These are phyloP conservation scores for Debaryomyces hansenii DNA, from an alignment of 805 yeast genomes.

Conservation along the genomic window DNA sequence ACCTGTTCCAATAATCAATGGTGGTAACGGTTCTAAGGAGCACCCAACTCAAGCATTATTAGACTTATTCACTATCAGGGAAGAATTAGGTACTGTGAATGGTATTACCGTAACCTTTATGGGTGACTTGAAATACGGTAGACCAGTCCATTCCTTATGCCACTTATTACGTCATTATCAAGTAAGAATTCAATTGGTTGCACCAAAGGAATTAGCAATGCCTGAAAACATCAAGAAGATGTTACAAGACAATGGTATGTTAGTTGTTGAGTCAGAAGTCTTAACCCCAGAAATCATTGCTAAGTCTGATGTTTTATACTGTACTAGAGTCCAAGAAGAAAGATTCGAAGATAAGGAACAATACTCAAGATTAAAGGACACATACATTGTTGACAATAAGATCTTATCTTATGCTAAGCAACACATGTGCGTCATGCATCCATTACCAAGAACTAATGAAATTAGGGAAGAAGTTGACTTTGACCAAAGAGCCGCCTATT, in stretches of 20 bases:
- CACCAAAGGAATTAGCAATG: conserved; percentile 84
- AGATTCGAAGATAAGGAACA: conserved; percentile 76
- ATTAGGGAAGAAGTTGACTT: conserved; percentile 98
- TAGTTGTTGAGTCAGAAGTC: conserved; percentile 69
- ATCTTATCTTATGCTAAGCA: conserved; percentile 90
- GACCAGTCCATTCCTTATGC: conserved; percentile 97
- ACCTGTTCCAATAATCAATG: conserved; percentile 95
- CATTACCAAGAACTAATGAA: conserved; percentile 95
- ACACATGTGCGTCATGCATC: conserved; percentile 99
- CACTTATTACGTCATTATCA: conserved; percentile 88
- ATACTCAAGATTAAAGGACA: conserved; percentile 86
- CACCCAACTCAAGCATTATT: conserved; percentile 99
- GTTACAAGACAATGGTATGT: conserved; percentile 66
- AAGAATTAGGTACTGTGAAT: conserved; percentile 97
- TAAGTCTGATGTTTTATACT: conserved; percentile 90
- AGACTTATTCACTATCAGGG: conserved; percentile 97
- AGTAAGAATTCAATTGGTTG: conserved; percentile 86
- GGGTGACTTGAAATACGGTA: conserved; percentile 98
- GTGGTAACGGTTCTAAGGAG: conserved; percentile 97
- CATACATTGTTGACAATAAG: conserved; percentile 89
- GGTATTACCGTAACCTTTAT: conserved; percentile 97
- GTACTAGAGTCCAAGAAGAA: conserved; percentile 98
- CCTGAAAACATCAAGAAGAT: conserved; percentile 74
- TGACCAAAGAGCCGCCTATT: conserved; percentile 98
- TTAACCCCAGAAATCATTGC: conserved; percentile 85